Evolutionary conservation across 495 filamentous ascomycete species (phyloP).

Genomic region (Hypoxylon intermedium): DNA sequence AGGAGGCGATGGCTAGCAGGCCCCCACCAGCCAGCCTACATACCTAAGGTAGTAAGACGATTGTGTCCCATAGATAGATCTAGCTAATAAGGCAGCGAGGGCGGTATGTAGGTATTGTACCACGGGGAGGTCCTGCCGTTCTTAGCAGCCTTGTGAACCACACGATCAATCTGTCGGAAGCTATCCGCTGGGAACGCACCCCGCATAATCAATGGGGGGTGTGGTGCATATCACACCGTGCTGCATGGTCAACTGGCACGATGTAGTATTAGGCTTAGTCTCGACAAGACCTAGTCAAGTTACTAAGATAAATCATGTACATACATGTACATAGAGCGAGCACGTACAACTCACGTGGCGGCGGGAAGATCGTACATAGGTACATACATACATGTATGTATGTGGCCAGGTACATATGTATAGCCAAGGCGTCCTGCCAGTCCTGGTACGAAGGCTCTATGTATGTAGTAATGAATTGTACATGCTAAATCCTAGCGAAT

Average conservation of each 20-base stretch:
- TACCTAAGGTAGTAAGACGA: conserved; percentile 17
- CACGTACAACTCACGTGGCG: conserved; percentile 37
- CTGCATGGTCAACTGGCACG: conserved; percentile 6
- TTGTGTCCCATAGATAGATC: conserved; percentile 23
- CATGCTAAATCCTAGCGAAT: too few relatives aligned
- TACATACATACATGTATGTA: not conserved
- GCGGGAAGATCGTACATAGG: conserved; percentile 37
- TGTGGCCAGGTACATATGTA: too few relatives aligned
- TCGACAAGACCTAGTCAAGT: conserved; percentile 17
- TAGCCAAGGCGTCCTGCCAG: too few relatives aligned
- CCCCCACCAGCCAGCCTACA: conserved; percentile 1
- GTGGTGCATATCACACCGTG: conserved; percentile 26
- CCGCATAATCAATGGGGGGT: conserved; percentile 32
- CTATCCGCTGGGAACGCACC: conserved; percentile 38
- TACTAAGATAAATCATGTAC: conserved; percentile 18
- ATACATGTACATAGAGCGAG: conserved; percentile 17
- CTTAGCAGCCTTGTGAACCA: conserved; percentile 21
- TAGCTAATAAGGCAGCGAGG: conserved; percentile 12
- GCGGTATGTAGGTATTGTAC: conserved; percentile 1
- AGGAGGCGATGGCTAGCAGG: not conserved
- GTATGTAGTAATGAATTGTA: not conserved
- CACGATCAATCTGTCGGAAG: conserved; percentile 34
- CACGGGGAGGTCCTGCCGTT: conserved; percentile 5
- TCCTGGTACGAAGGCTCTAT: too few relatives aligned
- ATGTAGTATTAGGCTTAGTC: conserved; percentile 26